Base-by-base conservation (phyloP, 2,329 filamentous ascomycete genomes). In the Sporothrix curviconia region DNA sequence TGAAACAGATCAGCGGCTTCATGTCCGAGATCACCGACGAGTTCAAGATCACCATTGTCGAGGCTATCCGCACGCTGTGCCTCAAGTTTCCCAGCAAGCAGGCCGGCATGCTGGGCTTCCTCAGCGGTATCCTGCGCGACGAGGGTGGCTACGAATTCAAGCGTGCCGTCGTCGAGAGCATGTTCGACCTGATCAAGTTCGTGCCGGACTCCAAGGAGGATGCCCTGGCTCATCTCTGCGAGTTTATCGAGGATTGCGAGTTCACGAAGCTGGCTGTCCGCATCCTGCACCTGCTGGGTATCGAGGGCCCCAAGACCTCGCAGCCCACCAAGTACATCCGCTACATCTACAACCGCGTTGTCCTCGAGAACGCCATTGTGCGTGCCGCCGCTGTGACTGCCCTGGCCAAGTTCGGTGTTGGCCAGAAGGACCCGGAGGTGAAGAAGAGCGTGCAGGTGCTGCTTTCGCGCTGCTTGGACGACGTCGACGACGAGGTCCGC, bases 1-100 rank as follows among this genome's bases (percentile, higher is more conserved):
- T 99, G 91, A 96, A 96, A 81, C 92, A 97, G 72, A 97, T 99
- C 62, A 91, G 90, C 24, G 87, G 89, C 39, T 96, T 99, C 77
- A 97, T 99, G 94, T 90, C 92, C 4, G 94, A 97, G 73, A 97
- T 97, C 64, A 96, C 92, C 7, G 94, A 99, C 69, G 94, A 99
- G 73, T 99, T 99, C 80, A 99, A 97, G 80, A 96, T 99, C 65
- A 99, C 94, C n/a, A 96, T 99, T 67, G 92, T 99, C 43, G 94
- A 99, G 73, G 94, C 94, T 42, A 96, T 99, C 68, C 88, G 94
- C 60, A 97, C 94, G 3, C 77, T 99, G 40, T 97, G 92, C 71
- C 79, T 99, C 65, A 99, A 99, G 76, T 99, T 99, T 76, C 94
- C 94, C 34, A 92, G 84, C 76, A 99, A 99, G 77, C 94, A 99